Evolutionary conservation across 495 filamentous ascomycete genomes (phyloP).

Genomic region (Pyrenopolyporus hunteri): DNA sequence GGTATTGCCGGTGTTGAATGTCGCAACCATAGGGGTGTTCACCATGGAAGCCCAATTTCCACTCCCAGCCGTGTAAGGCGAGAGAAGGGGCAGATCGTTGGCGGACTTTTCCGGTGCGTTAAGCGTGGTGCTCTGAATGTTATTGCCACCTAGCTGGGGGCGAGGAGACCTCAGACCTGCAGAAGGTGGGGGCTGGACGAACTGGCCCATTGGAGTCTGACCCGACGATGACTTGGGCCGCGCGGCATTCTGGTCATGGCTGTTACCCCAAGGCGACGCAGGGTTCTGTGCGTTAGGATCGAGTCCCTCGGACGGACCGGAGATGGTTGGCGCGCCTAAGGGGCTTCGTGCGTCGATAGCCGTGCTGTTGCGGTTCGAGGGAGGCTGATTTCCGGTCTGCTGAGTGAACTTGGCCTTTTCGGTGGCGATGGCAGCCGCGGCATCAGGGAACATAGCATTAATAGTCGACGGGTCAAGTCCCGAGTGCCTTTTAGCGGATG

Average conservation of each 20-base stretch:
- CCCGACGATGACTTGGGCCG: conserved; percentile 90
- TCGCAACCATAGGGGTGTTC: conserved; percentile 94
- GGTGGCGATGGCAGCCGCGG: conserved; percentile 93
- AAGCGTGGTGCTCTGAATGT: conserved; percentile 82
- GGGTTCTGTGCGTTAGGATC: conserved; percentile 63
- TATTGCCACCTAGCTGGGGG: conserved; percentile 67
- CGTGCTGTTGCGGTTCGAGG: conserved; percentile 92
- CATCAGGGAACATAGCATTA: conserved; percentile 98
- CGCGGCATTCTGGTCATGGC: conserved; percentile 56
- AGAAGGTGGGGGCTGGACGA: conserved; percentile 81
- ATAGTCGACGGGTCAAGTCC: conserved; percentile 91
- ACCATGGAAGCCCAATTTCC: conserved; percentile 98
- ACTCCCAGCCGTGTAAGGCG: conserved; percentile 81
- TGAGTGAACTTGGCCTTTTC: conserved; percentile 97
- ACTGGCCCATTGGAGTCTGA: conserved; percentile 95
- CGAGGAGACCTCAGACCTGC: conserved; percentile 84
- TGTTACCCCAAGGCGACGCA: conserved; percentile 77
- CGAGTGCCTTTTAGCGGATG: conserved; percentile 87
- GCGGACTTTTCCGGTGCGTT: conserved; percentile 71
- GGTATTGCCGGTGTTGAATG: conserved; percentile 66
- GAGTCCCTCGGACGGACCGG: conserved; percentile 60
- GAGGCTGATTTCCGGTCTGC: conserved; percentile 85
- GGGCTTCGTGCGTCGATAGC: conserved; percentile 82
- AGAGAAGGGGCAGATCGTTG: conserved; percentile 79
- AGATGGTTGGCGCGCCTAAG: conserved; percentile 78